Evolutionary conservation across 768 basidiomycete species (phyloP), one percentile per base, ranked within the genome.

Genomic region (Calocera viscosa): DNA sequence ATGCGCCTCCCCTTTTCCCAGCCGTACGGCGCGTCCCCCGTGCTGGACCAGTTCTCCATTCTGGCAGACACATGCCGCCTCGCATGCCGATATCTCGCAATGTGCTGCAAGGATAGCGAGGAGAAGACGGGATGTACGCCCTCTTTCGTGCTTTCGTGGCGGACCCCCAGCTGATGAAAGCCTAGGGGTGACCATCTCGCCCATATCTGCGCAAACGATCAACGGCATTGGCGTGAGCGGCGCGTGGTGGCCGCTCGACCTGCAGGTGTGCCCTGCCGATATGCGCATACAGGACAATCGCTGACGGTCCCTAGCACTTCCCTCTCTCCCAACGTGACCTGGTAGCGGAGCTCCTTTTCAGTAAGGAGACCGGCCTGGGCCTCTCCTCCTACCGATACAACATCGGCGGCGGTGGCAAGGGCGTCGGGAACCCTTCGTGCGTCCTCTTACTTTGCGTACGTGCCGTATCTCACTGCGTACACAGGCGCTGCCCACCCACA

Each of bases 231-330:
- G 80, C 0, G 80, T 79, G 8, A 78, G 77, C 17, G 80, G 80
- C 10, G 80, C 80, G 10, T 81, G 80, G 80, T 80, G 80, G 80
- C 78, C 79, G 16, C 75, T 75, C 60, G 80, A 81, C 67, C 70
- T 81, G 16, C 53, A 60, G 11, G 53, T 60, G 26, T 26, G 24
- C 30, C 24, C 26, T 60, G 24, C 30, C 26, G 14, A 60, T 60
- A 32, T 32, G 24, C 16, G 53, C 53, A 60, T 60, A 8, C 19
- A 19, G 5, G 35, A 38, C 53, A 30, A 26, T 11, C 53, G 10
- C 53, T 60, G 30, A 14, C 19, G 16, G 30, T 16, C 26, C 7
- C 12, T 77, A 72, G 70, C 66, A 75, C 47, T 81, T 78, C 70
- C 80, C 80, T 0, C 76, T 77, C 33, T 70, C 72, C 16, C 74